Percentiles rank a stretch among this genome's conserved stretches.
Evolutionary conservation across 1,139 yeast species (phyloP).

Genomic region (Yamadazyma friedrichii): DNA sequence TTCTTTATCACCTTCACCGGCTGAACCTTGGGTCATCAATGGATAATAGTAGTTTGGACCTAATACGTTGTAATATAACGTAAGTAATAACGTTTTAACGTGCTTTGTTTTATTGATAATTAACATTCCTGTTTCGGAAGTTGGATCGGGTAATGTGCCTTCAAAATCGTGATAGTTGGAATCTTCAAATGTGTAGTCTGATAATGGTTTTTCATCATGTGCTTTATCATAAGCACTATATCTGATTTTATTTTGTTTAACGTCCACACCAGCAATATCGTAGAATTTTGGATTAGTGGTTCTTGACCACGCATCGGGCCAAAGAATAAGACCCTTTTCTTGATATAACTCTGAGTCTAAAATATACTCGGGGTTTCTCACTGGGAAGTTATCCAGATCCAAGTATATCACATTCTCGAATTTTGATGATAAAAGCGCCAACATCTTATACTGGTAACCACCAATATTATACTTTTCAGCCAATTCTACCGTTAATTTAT

Average conservation of each 20-base stretch:
- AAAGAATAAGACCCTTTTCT: conserved; percentile 44
- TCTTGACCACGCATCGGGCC: conserved; percentile 54
- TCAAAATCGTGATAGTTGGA: conserved; percentile 53
- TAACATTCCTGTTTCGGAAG: conserved; percentile 65
- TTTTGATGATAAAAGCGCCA: conserved; percentile 57
- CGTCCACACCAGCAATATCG: conserved; percentile 40
- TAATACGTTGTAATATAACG: conserved; percentile 57
- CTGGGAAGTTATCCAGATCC: conserved; percentile 70
- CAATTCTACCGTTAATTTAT: conserved; percentile 24
- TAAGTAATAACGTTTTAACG: conserved; percentile 47
- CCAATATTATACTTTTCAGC: conserved; percentile 35
- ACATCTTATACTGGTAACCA: conserved; percentile 63
- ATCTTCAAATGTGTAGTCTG: conserved; percentile 32
- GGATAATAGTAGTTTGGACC: conserved; percentile 64
- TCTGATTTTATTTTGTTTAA: conserved; percentile 38
- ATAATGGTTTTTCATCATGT: conserved; percentile 27
- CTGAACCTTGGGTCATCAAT: conserved; percentile 62
- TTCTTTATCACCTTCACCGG: conserved; percentile 74
- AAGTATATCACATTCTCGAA: conserved; percentile 61
- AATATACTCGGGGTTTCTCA: conserved; percentile 51
- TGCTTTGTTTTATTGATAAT: conserved; percentile 54
- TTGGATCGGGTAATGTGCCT: conserved; percentile 60
- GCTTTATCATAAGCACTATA: conserved; percentile 34
- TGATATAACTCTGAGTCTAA: conserved; percentile 39
- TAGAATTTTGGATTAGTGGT: conserved; percentile 48